Percentiles rank a stretch among this genome's conserved stretches.
phyloP scores from a whole-genome alignment of 1,284 basidiomycete species.

The Tylopilus sp. region DNA sequence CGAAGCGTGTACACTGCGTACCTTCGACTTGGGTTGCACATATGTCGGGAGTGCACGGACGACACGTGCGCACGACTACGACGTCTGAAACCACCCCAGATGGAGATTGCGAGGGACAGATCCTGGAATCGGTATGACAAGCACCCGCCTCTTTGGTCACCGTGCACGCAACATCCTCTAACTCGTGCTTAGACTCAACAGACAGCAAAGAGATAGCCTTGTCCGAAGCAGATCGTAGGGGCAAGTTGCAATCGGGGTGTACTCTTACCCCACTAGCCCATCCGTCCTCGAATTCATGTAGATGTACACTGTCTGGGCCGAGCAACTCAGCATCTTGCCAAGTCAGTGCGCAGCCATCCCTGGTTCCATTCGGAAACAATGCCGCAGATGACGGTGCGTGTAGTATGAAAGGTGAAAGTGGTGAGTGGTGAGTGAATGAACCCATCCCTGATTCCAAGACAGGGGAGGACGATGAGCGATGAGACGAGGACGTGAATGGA shows the following conservation, averaged over 20 bases:
- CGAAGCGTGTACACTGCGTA: slow-evolving; percentile 30
- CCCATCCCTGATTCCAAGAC: slow-evolving; percentile 14
- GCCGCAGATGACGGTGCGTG: slow-evolving; percentile 8
- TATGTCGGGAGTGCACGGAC: slow-evolving; percentile 56
- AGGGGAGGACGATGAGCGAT: slow-evolving; percentile 20
- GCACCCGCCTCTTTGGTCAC: slow-evolving; percentile 4
- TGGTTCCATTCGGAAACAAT: slow-evolving; percentile 8
- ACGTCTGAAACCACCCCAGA: slow-evolving; percentile 12
- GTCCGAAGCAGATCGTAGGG: slow-evolving; percentile 8
- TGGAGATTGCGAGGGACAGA: background rate
- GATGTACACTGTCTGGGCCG: slow-evolving; percentile 47
- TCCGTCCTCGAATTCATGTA: slow-evolving; percentile 43
- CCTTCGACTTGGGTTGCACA: slow-evolving; percentile 66
- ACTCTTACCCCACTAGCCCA: slow-evolving; percentile 31
- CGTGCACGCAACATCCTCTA: slow-evolving; percentile 1
- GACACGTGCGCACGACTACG: slow-evolving; percentile 55
- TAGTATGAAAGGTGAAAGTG: slow-evolving; percentile 14
- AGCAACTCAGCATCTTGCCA: slow-evolving; percentile 50
- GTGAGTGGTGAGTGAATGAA: slow-evolving; percentile 16
- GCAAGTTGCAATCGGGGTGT: slow-evolving; percentile 10
- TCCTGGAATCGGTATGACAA: slow-evolving; percentile 5
- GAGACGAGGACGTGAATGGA: slow-evolving; percentile 20
- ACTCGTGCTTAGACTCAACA: slow-evolving; percentile 4
- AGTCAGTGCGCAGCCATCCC: slow-evolving; percentile 27
- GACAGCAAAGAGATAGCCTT: background rate